These are phyloP conservation scores for Apiospora saccharicola DNA, from an alignment of 2,329 filamentous ascomycete species.

Conservation along the genomic window DNA sequence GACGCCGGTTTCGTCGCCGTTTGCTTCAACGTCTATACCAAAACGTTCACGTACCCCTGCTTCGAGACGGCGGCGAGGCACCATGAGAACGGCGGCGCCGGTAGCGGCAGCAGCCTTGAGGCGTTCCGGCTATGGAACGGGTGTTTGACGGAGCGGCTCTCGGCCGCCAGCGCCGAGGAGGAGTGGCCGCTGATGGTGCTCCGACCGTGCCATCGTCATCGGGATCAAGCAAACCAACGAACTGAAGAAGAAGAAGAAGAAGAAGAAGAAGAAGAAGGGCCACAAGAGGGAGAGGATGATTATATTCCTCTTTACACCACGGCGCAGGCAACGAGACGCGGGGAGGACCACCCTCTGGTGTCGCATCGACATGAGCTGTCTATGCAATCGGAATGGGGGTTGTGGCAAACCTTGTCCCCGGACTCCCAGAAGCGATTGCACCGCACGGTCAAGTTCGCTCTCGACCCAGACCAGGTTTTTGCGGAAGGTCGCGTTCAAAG, in stretches of 20 bases:
- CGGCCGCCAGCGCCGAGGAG: not conserved
- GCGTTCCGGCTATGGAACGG: slow-evolving; percentile 40
- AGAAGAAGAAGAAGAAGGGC: not conserved
- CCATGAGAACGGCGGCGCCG: not conserved
- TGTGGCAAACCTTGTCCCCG: slow-evolving; percentile 16
- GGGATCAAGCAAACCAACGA: not conserved
- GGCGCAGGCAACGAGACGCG: slow-evolving; percentile 21
- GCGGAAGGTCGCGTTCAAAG: slow-evolving; percentile 26
- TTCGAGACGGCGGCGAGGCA: slow-evolving; percentile 27
- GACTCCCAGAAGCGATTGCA: not conserved
- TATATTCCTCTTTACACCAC: slow-evolving; percentile 30
- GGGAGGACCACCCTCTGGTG: not conserved
- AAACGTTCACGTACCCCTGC: slow-evolving; percentile 36
- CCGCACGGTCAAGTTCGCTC: slow-evolving; percentile 30
- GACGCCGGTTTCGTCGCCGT: slow-evolving; percentile 34
- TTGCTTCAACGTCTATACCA: slow-evolving; percentile 44
- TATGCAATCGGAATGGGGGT: not conserved
- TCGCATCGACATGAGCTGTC: not conserved
- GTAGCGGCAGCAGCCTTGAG: slow-evolving; percentile 1
- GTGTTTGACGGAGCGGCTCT: slow-evolving; percentile 31
- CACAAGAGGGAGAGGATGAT: not conserved
- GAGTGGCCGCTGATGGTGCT: slow-evolving; percentile 7
- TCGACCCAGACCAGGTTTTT: slow-evolving; percentile 29
- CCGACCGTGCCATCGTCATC: not conserved
- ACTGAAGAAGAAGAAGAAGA: not conserved